Evolutionary conservation across 2,329 filamentous ascomycete genomes (phyloP).

Genomic region (Drechslerella dactyloides): DNA sequence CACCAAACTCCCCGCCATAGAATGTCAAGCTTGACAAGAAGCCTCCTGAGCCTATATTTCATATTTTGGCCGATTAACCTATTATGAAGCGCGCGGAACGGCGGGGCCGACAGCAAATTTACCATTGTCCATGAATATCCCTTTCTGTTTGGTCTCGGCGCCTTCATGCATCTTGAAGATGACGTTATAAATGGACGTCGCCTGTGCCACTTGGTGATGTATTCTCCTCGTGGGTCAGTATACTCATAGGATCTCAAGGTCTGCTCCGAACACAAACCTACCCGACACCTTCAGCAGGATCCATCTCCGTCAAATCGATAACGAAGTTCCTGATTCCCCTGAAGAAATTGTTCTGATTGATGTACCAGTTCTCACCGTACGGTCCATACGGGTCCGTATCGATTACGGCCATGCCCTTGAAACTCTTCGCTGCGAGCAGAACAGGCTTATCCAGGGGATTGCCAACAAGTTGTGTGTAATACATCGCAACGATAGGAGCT

Average conservation of each 20-base stretch:
- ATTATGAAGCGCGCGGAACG: no score
- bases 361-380: conserved; percentile 79
- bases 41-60: conserved; percentile 67
- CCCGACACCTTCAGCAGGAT: conserved; percentile 61
- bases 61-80: no score
- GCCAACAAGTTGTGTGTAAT: conserved; percentile 92
- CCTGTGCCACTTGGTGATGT: conserved; percentile 73
- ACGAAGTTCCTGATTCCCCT: conserved; percentile 81
- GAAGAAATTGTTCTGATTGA: conserved; percentile 84
- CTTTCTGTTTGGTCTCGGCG: conserved; percentile 59
- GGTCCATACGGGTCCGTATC: conserved; percentile 84
- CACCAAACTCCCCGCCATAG: conserved; percentile 77
- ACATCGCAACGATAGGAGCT: conserved; percentile 79
- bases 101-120: not conserved
- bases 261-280: conserved; percentile 22
- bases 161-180: conserved; percentile 60
- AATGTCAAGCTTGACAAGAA: conserved; percentile 84
- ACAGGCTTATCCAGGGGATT: conserved; percentile 66
- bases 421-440: conserved; percentile 74
- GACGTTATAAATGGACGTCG: conserved; percentile 67
- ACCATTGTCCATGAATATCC: conserved; percentile 69
- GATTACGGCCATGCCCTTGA: conserved; percentile 84
- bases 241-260: conserved; percentile 52
- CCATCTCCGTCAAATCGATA: conserved; percentile 75
- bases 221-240: conserved; percentile 60